phyloP scores from a whole-genome alignment of 2,329 filamentous ascomycete genomes.

The Claviceps spartinae region DNA sequence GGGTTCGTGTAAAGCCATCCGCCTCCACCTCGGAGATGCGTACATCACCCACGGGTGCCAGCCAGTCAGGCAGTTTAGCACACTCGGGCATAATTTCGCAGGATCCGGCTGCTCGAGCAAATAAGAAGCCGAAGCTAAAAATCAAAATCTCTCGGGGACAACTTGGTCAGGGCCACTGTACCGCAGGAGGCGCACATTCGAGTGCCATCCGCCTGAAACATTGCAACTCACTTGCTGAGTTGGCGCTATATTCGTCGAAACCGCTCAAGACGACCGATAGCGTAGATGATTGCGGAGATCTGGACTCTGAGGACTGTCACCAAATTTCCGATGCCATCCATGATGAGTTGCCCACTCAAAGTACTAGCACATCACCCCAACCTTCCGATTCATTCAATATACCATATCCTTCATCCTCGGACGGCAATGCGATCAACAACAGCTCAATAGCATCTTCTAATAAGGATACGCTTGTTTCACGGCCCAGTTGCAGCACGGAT shows the following conservation, averaged over 20 bases:
- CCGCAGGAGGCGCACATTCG: conserved; percentile 8
- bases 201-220: conserved; percentile 17
- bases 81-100: not conserved
- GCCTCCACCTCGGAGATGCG: conserved; percentile 8
- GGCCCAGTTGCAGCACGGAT: conserved; percentile 5
- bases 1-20: conserved; percentile 15
- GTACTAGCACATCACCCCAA: conserved; percentile 9
- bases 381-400: conserved; percentile 23
- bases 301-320: not conserved
- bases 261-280: not conserved
- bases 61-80: not conserved
- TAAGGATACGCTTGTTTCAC: conserved; percentile 6
- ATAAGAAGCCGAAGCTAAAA: conserved; percentile 16
- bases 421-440: conserved; percentile 6
- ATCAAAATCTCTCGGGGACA: conserved; percentile 20
- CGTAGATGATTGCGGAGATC: not conserved
- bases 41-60: not conserved
- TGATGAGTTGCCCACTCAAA: conserved; percentile 4
- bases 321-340: conserved; percentile 3
- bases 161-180: conserved; percentile 10
- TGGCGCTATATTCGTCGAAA: conserved; percentile 11
- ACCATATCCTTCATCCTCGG: conserved; percentile 16
- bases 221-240: conserved; percentile 19
- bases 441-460: conserved; percentile 5
- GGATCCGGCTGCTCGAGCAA: not conserved